Base-by-base conservation (phyloP, 192 early-diverging fungal genomes). In the Backusella sp. region DNA sequence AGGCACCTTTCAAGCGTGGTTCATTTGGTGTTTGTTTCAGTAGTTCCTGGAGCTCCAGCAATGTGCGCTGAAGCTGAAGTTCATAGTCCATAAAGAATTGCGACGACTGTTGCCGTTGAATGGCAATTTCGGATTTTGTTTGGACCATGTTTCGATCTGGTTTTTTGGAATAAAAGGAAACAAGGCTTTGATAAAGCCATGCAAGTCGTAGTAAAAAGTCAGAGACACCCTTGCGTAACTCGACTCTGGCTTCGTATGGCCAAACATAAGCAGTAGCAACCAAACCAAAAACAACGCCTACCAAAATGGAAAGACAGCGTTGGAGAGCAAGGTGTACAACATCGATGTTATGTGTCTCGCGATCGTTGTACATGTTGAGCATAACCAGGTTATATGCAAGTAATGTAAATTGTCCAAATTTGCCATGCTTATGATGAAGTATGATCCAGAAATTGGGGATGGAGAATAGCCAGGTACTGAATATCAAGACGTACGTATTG, bases 201-300 rank as follows among this genome's bases (percentile, higher is more conserved):
- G 88, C 87, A 53, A 93, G 89, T 26, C 90, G 88, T 28, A 94
- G 79, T 49, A 96, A 75, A 67, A 93, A 86, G 75, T 91, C 88
- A 72, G 90, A 91, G 39, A 94, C 76, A 3, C 91, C 93, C 78
- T 93, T 89, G 12, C 94, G 90, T 32, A 96, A 81, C 21, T 93
- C 91, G 19, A 90, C 91, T 19, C 94, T 88, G 0, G 94, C 94
- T 77, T 94, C 93, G 65, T 91, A 95, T 0, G 94, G 94, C 94
- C 94, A 96, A 26, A 94, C 79, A 78, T 92, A 94, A 73, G 87
- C 82, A 0, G 92, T 93, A 0, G 87, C 87, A 17, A 87, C 62
- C 69, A 96, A 82, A 6, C 94, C 94, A 28, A 90, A 85, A 0
- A 90, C 37, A 19, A 93, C 90, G 32, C 94, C 95, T 37, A 92